Evolutionary conservation across 2,329 filamentous ascomycete genomes (phyloP).

Genomic region (Pleurostoma richardsiae): DNA sequence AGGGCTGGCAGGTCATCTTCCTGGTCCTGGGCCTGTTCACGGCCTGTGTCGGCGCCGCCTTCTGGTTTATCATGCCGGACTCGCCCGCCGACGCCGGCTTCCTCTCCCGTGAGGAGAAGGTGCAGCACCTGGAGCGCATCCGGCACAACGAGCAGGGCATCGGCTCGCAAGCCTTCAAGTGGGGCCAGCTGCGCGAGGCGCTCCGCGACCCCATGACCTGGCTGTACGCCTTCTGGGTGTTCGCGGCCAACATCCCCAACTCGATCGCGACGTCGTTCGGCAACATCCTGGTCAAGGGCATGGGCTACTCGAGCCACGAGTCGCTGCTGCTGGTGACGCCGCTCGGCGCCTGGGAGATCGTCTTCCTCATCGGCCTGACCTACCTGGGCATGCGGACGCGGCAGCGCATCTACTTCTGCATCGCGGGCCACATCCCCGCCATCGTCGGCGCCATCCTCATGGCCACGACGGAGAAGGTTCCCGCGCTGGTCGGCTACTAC

Average conservation of each 20-base stretch:
- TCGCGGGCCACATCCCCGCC: constrained; percentile 26
- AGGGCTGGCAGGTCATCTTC: constrained; percentile 30
- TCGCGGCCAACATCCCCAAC: constrained; percentile 30
- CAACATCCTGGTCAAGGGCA: constrained; percentile 28
- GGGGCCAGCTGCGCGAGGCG: constrained; percentile 25
- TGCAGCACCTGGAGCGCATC: constrained; percentile 23
- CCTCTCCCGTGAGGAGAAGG: constrained; percentile 23
- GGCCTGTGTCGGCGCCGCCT: constrained; percentile 17
- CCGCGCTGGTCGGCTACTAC: constrained; percentile 29
- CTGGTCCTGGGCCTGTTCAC: constrained; percentile 25
- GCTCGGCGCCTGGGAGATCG: constrained; percentile 29
- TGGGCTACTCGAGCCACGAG: constrained; percentile 25
- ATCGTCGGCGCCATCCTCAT: constrained; percentile 30
- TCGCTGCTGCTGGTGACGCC: constrained; percentile 29
- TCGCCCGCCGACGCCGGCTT: constrained; percentile 24
- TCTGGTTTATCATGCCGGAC: constrained; percentile 29
- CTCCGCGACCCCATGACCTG: constrained; percentile 27
- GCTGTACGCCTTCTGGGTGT: constrained; percentile 27
- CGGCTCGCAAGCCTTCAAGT: constrained; percentile 25
- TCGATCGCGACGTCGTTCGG: constrained; percentile 29
- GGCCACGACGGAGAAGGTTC: constrained; percentile 27
- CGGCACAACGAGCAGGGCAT: constrained; percentile 28
- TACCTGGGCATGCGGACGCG: constrained; percentile 27
- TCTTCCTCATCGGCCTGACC: constrained; percentile 26
- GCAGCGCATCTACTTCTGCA: constrained; percentile 26